Evolutionary conservation across 2,329 filamentous ascomycete genomes (phyloP), one percentile per base, ranked within the genome.

Genomic region (Fusarium austroafricanum): DNA sequence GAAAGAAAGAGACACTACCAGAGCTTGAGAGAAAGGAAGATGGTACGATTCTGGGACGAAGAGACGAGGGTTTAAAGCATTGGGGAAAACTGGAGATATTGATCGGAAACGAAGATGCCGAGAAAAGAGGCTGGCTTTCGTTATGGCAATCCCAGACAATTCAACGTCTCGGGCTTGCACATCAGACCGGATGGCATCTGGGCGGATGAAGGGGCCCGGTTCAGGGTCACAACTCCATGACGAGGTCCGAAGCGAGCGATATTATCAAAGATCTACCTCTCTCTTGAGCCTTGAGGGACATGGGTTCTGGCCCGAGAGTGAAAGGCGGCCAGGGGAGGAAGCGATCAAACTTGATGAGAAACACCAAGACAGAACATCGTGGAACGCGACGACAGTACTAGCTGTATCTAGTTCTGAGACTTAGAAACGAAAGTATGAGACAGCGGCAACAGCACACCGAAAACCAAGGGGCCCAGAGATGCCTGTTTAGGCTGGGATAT

Each of bases 1-100:
- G 82, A 81, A 81, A 82, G 50, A 70, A 65, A 40, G 65, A 83
- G 75, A 83, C 79, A 84, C 80, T 81, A 83, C 80, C 82, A 83
- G 80, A 82, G 78, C 79, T 79, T 76, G 77, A 76, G 73, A 79
- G 73, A 75, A 74, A 79, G 77, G 77, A 75, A 79, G 77, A 51
- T 61, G 66, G 53, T 56, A 51, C 51, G 74, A 77, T 75, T 76
- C 66, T 68, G 72, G 72, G 67, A 73, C 70, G 71, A 71, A 54
- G 61, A 56, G 68, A 74, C 61, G 70, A 71, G 71, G 74, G 77
- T 72, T 72, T 73, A 77, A 75, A 73, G 75, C 62, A 71, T 75
- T 58, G 73, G 70, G 68, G 72, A 73, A 72, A 70, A 71, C 73
- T 70, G 61, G 61, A 65, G 69, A 76, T 77, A 73, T 74, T 75